Evolutionary conservation across 306 rosid species (phyloP).

Genomic region (Elaeagnus macrophylla): DNA sequence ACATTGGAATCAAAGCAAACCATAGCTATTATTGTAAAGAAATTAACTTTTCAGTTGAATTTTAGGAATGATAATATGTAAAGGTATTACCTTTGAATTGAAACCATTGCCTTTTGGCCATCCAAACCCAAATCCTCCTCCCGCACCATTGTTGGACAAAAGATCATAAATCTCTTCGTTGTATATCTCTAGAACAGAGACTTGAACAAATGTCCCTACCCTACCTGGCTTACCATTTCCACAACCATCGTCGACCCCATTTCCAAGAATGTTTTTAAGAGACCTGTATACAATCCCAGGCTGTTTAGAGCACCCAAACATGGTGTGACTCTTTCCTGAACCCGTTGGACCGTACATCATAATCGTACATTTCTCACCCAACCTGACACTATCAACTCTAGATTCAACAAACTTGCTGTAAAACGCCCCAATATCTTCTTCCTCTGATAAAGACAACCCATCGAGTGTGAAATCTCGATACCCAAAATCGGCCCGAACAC

Average conservation of each 20-base stretch:
- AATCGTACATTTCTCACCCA: conserved; percentile 85
- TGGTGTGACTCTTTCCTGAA: conserved; percentile 92
- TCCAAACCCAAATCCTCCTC: conserved; percentile 68
- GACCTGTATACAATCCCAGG: conserved; percentile 90
- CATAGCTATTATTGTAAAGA: not conserved
- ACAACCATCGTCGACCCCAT: conserved; percentile 31
- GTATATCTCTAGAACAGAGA: conserved; percentile 86
- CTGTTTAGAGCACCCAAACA: conserved; percentile 83
- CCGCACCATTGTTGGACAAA: conserved; percentile 51
- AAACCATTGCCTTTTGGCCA: conserved; percentile 82
- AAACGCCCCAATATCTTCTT: conserved; percentile 59
- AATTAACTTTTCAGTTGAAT: too few relatives aligned
- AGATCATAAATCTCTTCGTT: conserved; percentile 95
- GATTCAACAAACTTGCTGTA: conserved; percentile 68
- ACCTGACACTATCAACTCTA: conserved; percentile 61
- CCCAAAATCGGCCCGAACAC: conserved; percentile 87
- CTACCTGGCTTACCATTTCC: conserved; percentile 23
- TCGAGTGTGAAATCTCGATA: conserved; percentile 90
- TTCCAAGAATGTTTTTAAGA: conserved; percentile 77
- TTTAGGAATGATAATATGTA: not conserved
- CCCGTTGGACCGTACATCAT: conserved; percentile 99
- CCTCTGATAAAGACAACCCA: conserved; percentile 83
- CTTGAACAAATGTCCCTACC: conserved; percentile 76
- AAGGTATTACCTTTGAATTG: conserved; percentile 45
- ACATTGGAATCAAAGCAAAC: too few relatives aligned